Evolutionary conservation across 2,329 filamentous ascomycete genomes (phyloP).

Genomic region (Gnomoniopsis sp.): DNA sequence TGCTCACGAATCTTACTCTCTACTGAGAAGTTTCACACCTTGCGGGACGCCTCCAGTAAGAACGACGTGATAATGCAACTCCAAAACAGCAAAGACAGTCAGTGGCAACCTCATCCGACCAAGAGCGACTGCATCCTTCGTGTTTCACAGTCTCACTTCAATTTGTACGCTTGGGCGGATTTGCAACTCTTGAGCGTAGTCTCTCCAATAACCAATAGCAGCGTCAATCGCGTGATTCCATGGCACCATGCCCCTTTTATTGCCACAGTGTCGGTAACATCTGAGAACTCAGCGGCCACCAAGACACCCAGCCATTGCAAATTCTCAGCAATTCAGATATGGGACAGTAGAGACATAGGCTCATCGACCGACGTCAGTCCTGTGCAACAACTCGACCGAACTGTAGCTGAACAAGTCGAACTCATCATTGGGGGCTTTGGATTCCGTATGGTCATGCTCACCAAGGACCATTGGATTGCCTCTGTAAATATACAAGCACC

Average conservation of each 20-base stretch:
- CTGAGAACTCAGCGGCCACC: background rate
- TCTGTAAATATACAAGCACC: conserved; percentile 1
- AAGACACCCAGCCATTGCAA: background rate
- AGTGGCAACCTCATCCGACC: background rate
- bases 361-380: background rate
- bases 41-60: background rate
- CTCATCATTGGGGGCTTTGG: conserved; percentile 74
- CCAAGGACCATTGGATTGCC: conserved; percentile 11
- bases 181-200: background rate
- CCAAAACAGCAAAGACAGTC: background rate
- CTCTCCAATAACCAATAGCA: background rate
- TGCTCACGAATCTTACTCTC: background rate
- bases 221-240: background rate
- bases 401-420: conserved; percentile 44
- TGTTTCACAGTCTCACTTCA: background rate
- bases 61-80: background rate
- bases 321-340: conserved; percentile 5
- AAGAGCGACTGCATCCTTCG: background rate
- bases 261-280: background rate
- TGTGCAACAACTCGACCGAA: background rate
- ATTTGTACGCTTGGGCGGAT: background rate
- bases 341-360: conserved; percentile 7
- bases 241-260: conserved; percentile 1
- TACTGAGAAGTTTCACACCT: background rate
- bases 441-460: conserved; percentile 25